phyloP scores from a whole-genome alignment of 768 basidiomycete genomes.

The Panellus pusillus region DNA sequence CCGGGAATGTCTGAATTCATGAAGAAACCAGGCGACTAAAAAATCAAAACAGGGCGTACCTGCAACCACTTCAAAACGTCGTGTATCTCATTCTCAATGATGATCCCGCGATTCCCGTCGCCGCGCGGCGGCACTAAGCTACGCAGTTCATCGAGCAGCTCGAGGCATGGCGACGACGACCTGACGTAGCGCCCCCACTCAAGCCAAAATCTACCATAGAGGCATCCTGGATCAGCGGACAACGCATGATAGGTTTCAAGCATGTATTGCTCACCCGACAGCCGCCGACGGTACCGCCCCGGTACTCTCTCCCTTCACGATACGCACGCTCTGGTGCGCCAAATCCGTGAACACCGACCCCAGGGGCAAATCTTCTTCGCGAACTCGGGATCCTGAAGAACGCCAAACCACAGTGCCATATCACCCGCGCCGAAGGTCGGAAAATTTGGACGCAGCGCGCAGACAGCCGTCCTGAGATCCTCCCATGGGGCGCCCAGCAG shows the following conservation, averaged over 20 bases:
- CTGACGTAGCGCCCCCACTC: slow-evolving; percentile 21
- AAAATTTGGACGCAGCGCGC: not conserved
- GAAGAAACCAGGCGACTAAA: not conserved
- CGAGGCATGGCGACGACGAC: slow-evolving; percentile 2
- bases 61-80: slow-evolving; percentile 20
- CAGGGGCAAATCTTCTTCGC: slow-evolving; percentile 2
- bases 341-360: slow-evolving; percentile 10
- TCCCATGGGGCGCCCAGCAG: slow-evolving; percentile 11
- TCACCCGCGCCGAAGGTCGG: slow-evolving; percentile 6
- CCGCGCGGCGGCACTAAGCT: slow-evolving; percentile 9
- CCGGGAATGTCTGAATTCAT: slow-evolving; percentile 1
- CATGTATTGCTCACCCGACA: slow-evolving; percentile 7
- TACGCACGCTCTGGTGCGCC: slow-evolving; percentile 13
- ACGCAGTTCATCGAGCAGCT: slow-evolving; percentile 5
- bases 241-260: not conserved
- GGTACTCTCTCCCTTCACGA: not conserved
- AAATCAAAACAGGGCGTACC: not conserved
- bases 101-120: slow-evolving; percentile 1
- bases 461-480: slow-evolving; percentile 4
- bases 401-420: not conserved
- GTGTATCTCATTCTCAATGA: slow-evolving; percentile 10
- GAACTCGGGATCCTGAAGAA: slow-evolving; percentile 7
- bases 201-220: slow-evolving; percentile 11
- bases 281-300: not conserved
- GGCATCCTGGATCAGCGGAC: not conserved